These are phyloP conservation scores for Picochlorum sp. DNA, from an alignment of 139 green algal genomes.

Conservation along the genomic window DNA sequence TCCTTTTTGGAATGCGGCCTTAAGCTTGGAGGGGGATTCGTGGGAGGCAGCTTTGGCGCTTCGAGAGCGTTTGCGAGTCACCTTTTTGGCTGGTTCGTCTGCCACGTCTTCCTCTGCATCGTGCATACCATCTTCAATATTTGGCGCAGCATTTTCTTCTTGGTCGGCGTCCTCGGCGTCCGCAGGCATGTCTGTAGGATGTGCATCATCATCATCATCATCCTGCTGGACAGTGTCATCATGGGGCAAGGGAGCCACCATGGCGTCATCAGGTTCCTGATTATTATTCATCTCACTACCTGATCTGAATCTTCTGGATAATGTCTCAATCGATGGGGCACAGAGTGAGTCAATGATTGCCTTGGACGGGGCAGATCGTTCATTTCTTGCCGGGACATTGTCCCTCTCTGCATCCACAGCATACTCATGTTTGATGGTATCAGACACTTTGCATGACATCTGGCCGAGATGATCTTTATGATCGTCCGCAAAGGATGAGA, in stretches of 20 bases:
- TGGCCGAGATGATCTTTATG: no score
- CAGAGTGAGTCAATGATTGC: slow-evolving; percentile 14
- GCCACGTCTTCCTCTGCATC: not conserved
- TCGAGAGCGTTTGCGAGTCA: no score
- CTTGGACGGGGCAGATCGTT: slow-evolving; percentile 7
- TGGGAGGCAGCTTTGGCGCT: no score
- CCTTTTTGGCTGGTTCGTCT: not conserved
- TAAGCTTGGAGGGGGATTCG: slow-evolving; percentile 10
- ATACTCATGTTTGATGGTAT: slow-evolving; percentile 13
- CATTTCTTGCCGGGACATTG: slow-evolving; percentile 17
- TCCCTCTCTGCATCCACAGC: slow-evolving; percentile 9
- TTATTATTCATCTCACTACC: not conserved
- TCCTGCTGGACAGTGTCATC: slow-evolving; percentile 6
- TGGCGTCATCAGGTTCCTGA: not conserved
- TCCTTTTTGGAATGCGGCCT: slow-evolving; percentile 2
- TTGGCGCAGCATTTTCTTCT: not conserved
- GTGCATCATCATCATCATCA: no score
- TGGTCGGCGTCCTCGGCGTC: not conserved
- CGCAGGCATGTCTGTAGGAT: not conserved
- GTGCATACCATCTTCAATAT: not conserved
- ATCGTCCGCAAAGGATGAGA: no score
- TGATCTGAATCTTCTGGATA: slow-evolving; percentile 23
- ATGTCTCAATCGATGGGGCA: slow-evolving; percentile 14
- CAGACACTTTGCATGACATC: no score
- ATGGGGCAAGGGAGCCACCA: not conserved